Evolutionary conservation across 1,284 basidiomycete genomes (phyloP), one percentile per base, ranked within the genome.

Genomic region (Grifola frondosa): DNA sequence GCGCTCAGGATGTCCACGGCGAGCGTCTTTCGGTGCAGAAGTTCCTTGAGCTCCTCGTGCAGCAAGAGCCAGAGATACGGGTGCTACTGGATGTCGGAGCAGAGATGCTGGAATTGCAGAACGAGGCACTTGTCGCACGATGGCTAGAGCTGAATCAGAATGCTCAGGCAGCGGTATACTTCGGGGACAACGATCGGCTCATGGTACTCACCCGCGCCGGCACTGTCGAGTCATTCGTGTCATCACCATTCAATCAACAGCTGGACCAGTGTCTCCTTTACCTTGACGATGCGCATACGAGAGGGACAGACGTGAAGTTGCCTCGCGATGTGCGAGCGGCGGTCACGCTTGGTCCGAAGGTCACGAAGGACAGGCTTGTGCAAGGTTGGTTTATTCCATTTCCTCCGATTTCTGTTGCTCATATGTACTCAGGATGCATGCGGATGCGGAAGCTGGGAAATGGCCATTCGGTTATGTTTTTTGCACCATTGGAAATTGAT

Each of bases 201-300:
- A 56, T 53, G 0, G 70, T 81, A 0, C 42, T 72, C 31, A 67
- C 61, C 3, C 66, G 62, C 11, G 71, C 75, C 33, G 70, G 67
- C 0, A 54, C 40, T 2, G 56, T 58, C 0, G 71, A 76, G 40
- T 58, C 62, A 1, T 54, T 81, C 2, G 35, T 59, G 4, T 65
- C 69, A 5, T 80, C 78, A 3, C 64, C 68, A 0, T 77, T 68
- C 48, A 59, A 53, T 3, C 61, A 68, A 28, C 68, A 68, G 40
- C 57, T 80, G 0, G 64, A 70, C 13, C 61, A 65, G 48, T 77
- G 75, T 24, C 47, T 78, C 4, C 52, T 79, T 2, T 80, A 81
- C 45, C 68, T 81, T 0, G 79, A 80, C 31, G 78, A 81, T 50
- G 73, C 73, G 1, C 78, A 80, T 46, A 80, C 80, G 0, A 60